Conservation (phyloP, 768 basidiomycete genomes). For the Termitomyces sp. region DNA sequence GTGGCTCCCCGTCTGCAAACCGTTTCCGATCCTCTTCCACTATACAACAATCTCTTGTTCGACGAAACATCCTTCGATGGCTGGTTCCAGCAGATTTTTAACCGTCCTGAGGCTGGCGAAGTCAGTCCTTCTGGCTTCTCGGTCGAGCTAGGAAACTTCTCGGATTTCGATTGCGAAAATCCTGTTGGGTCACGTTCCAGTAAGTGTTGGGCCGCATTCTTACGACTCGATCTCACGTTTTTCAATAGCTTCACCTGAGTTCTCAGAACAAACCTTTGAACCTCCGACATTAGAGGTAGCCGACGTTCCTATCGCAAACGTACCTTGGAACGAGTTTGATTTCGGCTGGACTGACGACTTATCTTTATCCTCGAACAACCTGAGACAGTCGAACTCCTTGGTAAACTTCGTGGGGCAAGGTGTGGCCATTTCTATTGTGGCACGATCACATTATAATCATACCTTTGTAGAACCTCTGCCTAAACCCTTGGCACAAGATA, state of each 20-base stretch:
- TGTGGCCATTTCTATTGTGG: not conserved
- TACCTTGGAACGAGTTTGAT: not conserved
- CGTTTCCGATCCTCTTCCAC: slow-evolving; percentile 28
- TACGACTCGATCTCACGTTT: not conserved
- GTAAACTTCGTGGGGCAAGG: not conserved
- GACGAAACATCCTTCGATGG: slow-evolving; percentile 25
- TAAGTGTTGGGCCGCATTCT: not conserved
- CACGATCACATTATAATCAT: not conserved
- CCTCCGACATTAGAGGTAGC: not conserved
- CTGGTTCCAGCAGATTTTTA: slow-evolving; percentile 31
- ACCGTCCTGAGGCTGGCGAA: slow-evolving; percentile 17
- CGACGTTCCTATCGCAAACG: not conserved
- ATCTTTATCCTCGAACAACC: not conserved
- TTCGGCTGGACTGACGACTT: not conserved
- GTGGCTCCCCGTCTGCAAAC: slow-evolving; percentile 17
- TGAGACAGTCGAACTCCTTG: not conserved
- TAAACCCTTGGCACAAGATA: not conserved
- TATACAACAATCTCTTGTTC: slow-evolving; percentile 1
- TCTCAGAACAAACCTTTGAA: not conserved
- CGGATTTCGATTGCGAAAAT: slow-evolving; percentile 11
- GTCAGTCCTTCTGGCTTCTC: slow-evolving; percentile 26
- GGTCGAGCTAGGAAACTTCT: slow-evolving; percentile 28
- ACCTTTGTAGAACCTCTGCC: not conserved
- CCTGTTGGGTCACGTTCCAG: not conserved
- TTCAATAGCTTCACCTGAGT: not conserved